Percentiles rank a stretch among this genome's conserved stretches.
These are phyloP conservation scores for Aspergillus puulaauensis DNA, from an alignment of 2,329 filamentous ascomycete species.

Conservation along the genomic window DNA sequence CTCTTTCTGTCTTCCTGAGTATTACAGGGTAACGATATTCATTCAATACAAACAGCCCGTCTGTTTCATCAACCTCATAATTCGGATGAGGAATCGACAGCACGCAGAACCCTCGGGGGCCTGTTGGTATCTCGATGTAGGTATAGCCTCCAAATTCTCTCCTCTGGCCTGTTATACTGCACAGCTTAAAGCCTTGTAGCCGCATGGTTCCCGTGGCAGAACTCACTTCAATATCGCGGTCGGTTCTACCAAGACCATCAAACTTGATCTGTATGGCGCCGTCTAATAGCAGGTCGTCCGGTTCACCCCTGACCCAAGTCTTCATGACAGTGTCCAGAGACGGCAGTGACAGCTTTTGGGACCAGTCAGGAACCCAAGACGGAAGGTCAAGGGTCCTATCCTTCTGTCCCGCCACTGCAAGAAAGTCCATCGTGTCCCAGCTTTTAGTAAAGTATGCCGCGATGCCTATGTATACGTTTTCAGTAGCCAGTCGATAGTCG, in stretches of 20 bases:
- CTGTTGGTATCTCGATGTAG: not conserved
- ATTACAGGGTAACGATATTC: conserved; percentile 1
- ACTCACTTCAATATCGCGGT: not conserved
- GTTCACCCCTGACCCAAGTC: not conserved
- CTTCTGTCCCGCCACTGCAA: not conserved
- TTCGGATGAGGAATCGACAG: not conserved
- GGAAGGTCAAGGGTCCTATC: not conserved
- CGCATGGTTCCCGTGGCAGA: not conserved
- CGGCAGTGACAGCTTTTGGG: not conserved
- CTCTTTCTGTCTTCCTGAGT: not conserved
- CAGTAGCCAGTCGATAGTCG: not conserved
- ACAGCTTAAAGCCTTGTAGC: not conserved
- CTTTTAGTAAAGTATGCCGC: not conserved
- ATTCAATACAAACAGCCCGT: conserved; percentile 1
- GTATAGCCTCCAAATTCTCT: not conserved
- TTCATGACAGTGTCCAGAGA: not conserved
- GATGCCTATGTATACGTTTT: not conserved
- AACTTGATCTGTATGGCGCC: not conserved
- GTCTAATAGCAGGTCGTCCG: not conserved
- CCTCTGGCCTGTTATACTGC: not conserved
- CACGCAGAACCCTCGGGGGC: not conserved
- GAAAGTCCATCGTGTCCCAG: not conserved
- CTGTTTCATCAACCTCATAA: not conserved
- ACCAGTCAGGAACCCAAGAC: conserved; percentile 10
- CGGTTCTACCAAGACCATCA: not conserved